These are phyloP conservation scores for Plasmodium fragile DNA, from an alignment of 169 alveolate species.

Conservation along the genomic window DNA sequence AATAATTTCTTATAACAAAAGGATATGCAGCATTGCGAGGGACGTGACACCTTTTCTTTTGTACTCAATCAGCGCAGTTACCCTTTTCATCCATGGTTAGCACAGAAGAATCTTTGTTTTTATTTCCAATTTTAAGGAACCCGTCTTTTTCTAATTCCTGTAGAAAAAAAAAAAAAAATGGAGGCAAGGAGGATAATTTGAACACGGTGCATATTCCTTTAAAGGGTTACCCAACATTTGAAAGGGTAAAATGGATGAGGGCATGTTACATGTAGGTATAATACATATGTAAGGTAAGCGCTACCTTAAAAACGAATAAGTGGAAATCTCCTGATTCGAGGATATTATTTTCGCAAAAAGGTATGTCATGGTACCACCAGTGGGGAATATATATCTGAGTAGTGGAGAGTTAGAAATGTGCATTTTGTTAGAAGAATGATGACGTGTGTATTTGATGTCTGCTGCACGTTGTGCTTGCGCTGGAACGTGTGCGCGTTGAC, in stretches of 20 bases:
- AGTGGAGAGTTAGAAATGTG: not conserved
- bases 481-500: not conserved
- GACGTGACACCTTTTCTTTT: not conserved
- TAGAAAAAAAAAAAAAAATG: constrained; percentile 1
- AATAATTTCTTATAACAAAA: not conserved
- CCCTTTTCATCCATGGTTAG: constrained; percentile 71
- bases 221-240: not conserved
- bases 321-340: constrained; percentile 40
- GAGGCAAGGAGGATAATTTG: not conserved
- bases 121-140: constrained; percentile 48
- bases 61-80: constrained; percentile 10
- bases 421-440: not conserved
- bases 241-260: not conserved
- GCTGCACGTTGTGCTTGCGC: not conserved
- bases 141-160: constrained; percentile 70
- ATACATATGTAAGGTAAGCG: not conserved
- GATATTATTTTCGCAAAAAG: constrained; percentile 33
- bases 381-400: constrained; percentile 70
- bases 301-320: constrained; percentile 44
- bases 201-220: not conserved
- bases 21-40: not conserved
- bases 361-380: constrained; percentile 71
- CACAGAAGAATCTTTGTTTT: constrained; percentile 5
- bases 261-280: not conserved
- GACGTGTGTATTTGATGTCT: not conserved